Percentiles rank a stretch among this genome's conserved stretches.
Conservation (phyloP, 495 filamentous ascomycete species). For the Trichoderma reesei region DNA sequence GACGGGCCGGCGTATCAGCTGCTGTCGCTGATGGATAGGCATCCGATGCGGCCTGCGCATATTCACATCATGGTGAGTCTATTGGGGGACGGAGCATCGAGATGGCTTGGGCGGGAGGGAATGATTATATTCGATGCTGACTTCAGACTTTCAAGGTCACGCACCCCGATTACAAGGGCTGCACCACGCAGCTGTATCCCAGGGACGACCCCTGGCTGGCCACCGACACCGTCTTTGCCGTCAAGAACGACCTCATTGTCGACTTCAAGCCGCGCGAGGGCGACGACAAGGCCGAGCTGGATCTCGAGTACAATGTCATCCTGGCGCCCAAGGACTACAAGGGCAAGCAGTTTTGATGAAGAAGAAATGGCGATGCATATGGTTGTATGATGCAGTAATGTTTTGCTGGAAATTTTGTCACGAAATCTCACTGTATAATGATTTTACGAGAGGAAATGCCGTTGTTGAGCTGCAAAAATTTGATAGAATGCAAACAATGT, state of each 20-base stretch:
- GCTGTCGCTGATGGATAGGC: conserved; percentile 61
- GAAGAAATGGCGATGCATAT: neutral
- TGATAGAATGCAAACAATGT: too few relatives aligned
- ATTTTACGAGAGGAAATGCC: too few relatives aligned
- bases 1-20: conserved; percentile 64
- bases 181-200: conserved; percentile 74
- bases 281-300: conserved; percentile 55
- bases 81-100: too few relatives aligned
- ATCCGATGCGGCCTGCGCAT: conserved; percentile 76
- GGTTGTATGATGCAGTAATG: too few relatives aligned
- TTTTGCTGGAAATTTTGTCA: too few relatives aligned
- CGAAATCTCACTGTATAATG: too few relatives aligned
- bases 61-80: conserved; percentile 70
- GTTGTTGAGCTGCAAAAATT: too few relatives aligned
- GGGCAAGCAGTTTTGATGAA: conserved; percentile 26
- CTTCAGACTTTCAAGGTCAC: conserved; percentile 25
- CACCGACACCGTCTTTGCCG: conserved; percentile 70
- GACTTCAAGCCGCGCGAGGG: conserved; percentile 56
- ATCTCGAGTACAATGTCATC: conserved; percentile 58
- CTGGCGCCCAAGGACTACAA: conserved; percentile 42
- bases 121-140: conserved; percentile 1
- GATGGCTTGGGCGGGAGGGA: too few relatives aligned
- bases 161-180: conserved; percentile 46
- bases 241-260: conserved; percentile 67
- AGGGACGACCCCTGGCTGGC: conserved; percentile 55